Percentiles rank a stretch among this genome's conserved stretches.
Conservation (phyloP, 2,329 filamentous ascomycete species). For the Aspergillus amoenus region DNA sequence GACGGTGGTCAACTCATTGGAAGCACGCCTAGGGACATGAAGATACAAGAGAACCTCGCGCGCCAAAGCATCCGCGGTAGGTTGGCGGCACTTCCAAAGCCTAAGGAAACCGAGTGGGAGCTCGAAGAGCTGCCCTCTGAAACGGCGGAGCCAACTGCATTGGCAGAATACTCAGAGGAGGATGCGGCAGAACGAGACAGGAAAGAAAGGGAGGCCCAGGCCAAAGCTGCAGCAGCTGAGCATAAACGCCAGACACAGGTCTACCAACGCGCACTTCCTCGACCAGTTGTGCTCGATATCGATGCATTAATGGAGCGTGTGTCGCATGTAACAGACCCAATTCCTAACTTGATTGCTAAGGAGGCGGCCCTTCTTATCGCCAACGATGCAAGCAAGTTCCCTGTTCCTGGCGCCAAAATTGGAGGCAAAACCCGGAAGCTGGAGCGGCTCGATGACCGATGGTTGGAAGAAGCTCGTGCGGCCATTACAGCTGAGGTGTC, state of each 20-base stretch:
- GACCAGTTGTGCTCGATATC: conserved; percentile 72
- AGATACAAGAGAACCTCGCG: conserved; percentile 66
- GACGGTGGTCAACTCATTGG: conserved; percentile 65
- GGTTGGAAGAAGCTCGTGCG: conserved; percentile 71
- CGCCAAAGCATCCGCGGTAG: conserved; percentile 63
- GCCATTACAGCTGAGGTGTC: conserved; percentile 71
- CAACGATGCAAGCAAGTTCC: conserved; percentile 74
- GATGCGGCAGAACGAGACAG: conserved; percentile 74
- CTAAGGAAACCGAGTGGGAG: conserved; percentile 92
- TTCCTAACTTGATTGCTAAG: conserved; percentile 68
- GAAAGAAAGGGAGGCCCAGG: conserved; percentile 60
- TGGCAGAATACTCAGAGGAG: conserved; percentile 59
- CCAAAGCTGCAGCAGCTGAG: conserved; percentile 68
- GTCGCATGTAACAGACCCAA: conserved; percentile 59
- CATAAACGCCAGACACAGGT: conserved; percentile 84
- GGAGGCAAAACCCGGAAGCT: conserved; percentile 62
- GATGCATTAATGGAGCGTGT: conserved; percentile 65
- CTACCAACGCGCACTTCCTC: conserved; percentile 79
- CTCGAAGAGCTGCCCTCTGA: conserved; percentile 83
- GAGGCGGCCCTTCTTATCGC: conserved; percentile 80
- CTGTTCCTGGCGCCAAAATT: conserved; percentile 66
- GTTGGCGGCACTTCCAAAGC: conserved; percentile 81
- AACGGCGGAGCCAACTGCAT: conserved; percentile 57
- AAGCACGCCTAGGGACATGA: conserved; percentile 75
- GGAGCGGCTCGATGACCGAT: conserved; percentile 66